Conservation (phyloP, 768 basidiomycete genomes). For the Naganishia friedmannii region DNA sequence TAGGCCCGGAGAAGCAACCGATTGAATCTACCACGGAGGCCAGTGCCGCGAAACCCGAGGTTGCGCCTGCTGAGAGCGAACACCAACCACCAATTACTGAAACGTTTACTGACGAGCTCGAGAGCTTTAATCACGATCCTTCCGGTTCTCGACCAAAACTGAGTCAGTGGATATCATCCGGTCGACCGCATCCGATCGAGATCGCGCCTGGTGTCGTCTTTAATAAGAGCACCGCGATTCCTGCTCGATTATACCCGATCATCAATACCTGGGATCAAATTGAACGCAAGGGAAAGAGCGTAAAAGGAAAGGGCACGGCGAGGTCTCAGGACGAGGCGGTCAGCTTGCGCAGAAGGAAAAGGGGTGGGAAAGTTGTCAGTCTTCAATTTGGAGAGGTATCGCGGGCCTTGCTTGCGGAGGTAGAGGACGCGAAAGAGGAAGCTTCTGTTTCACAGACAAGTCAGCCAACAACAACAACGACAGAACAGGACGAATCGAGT, state of each 20-base stretch:
- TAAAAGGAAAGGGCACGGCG: constrained; percentile 32
- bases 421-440: not conserved
- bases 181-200: constrained; percentile 5
- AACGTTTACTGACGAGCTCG: constrained; percentile 4
- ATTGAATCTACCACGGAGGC: not conserved
- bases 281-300: constrained; percentile 14
- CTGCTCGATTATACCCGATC: not conserved
- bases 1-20: not conserved
- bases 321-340: constrained; percentile 30
- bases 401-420: constrained; percentile 3
- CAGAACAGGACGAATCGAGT: not conserved
- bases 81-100: not conserved
- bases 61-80: not conserved
- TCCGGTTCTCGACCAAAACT: not conserved
- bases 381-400: constrained; percentile 25
- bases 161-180: not conserved
- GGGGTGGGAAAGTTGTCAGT: constrained; percentile 15
- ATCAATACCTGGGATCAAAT: constrained; percentile 7
- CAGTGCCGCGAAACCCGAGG: not conserved
- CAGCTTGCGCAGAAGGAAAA: constrained; percentile 6
- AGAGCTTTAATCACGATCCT: not conserved
- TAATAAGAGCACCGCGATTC: not conserved
- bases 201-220: constrained; percentile 10
- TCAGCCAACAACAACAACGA: not conserved
- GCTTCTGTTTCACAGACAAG: constrained; percentile 4